Evolutionary conservation across 495 filamentous ascomycete genomes (phyloP), one percentile per base, ranked within the genome.

Genomic region (Hypoxylon intermedium): DNA sequence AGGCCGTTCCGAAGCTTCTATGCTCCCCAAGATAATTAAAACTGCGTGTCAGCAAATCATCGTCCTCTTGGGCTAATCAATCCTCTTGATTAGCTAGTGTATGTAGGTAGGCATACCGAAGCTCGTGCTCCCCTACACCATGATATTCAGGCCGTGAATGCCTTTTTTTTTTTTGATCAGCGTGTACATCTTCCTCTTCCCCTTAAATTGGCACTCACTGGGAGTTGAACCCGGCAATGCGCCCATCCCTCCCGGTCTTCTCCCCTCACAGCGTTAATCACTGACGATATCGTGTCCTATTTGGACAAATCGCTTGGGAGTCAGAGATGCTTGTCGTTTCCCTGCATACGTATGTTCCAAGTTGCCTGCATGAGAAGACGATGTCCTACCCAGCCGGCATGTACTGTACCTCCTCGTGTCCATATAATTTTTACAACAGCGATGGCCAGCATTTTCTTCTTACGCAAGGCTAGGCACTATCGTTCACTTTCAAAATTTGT

Each of bases 321-420:
- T 42, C 58, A 42, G 34, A 64, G 43, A 54, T 58, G 60, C 61
- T 37, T 59, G 61, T 53, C 55, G 45, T 30, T 59, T 55, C 44
- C 55, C 55, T 59, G 54, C 54, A 64, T 7, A 26, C 4, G 24
- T 48, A 33, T 19, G 49, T 31, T 63, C 42, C 42, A 58, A 63
- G 43, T 44, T 43, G 48, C 47, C 42, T 60, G 61, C 61, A 55
- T 60, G 43, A 49, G 9, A 46, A 46, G 49, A 55, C 43, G 48
- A 43, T 53, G 40, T 48, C 54, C 45, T 58, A 33, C 49, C 44
- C 37, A 54, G 38, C 50, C 61, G 45, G 58, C 45, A 50, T 60
- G 51, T 56, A 40, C 55, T 60, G 51, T 56, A 40, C 55, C 54
- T 46, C 51, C 45, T 55, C 50, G 44, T 49, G 13, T 41, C 48